These are phyloP conservation scores for Scheffersomyces segobiensis DNA, from an alignment of 1,139 yeast species.

Conservation along the genomic window DNA sequence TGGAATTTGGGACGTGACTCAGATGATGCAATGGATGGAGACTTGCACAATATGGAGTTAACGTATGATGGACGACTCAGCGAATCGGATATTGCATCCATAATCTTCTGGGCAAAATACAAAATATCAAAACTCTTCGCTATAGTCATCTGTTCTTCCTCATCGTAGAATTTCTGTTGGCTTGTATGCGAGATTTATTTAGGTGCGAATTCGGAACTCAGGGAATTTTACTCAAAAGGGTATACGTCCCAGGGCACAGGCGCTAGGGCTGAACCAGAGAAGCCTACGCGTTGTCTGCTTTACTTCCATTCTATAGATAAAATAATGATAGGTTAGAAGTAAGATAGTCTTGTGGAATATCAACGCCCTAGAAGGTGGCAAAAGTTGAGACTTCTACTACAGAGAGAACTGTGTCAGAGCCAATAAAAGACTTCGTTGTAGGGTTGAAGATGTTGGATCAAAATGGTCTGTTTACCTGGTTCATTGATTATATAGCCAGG, in stretches of 20 bases:
- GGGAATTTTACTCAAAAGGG: not conserved
- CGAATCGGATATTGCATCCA: not conserved
- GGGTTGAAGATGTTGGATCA: not conserved
- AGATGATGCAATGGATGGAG: not conserved
- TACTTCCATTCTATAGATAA: not conserved
- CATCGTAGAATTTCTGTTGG: not conserved
- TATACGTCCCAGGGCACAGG: not conserved
- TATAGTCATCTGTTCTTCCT: not conserved
- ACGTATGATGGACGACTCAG: not conserved
- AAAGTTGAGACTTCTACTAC: not conserved
- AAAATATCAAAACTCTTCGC: not conserved
- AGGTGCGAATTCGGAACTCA: not conserved
- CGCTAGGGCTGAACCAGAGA: no score
- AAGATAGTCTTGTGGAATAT: no score
- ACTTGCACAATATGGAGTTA: not conserved
- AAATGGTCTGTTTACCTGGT: not conserved
- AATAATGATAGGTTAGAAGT: no score
- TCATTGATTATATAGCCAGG: no score
- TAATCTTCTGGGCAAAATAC: not conserved
- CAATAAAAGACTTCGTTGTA: not conserved
- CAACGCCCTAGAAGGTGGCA: not conserved
- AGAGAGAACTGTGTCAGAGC: not conserved
- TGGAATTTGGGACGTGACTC: not conserved
- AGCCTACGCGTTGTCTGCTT: not conserved
- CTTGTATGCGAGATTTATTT: not conserved